Conservation (phyloP, 257 asterid genomes). For the Lithospermum erythrorhizon region DNA sequence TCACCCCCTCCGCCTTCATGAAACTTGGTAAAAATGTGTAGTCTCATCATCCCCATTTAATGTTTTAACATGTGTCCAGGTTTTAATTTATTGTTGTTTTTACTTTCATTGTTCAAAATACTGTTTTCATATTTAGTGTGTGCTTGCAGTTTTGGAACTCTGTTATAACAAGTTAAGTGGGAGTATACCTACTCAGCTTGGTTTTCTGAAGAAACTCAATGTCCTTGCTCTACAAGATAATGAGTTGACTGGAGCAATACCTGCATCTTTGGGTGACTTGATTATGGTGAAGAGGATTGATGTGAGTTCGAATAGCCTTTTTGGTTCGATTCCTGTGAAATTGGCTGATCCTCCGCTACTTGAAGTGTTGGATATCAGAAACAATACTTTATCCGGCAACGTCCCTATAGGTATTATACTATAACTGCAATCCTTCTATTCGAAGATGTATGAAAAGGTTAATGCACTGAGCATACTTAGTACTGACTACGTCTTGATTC, state of each 20-base stretch:
- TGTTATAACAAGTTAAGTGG: constrained; percentile 75
- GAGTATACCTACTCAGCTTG: constrained; percentile 65
- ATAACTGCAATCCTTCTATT: not conserved
- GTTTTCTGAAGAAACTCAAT: constrained; percentile 49
- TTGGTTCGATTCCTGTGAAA: constrained; percentile 69
- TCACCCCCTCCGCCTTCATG: no score
- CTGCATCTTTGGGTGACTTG: constrained; percentile 70
- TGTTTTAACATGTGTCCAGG: no score
- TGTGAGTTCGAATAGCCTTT: constrained; percentile 63
- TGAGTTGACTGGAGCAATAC: constrained; percentile 79
- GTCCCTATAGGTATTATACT: constrained; percentile 61
- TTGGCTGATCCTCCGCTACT: constrained; percentile 47
- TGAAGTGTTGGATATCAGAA: constrained; percentile 62
- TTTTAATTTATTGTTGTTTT: not conserved
- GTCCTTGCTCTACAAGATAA: constrained; percentile 88
- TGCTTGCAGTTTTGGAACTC: constrained; percentile 78
- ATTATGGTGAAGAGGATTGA: constrained; percentile 62
- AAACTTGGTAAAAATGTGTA: no score
- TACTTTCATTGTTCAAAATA: not conserved
- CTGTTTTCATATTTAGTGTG: not conserved
- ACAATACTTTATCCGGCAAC: constrained; percentile 81
- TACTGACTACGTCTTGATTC: constrained; percentile 5
- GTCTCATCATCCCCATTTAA: no score
- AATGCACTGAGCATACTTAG: not conserved
- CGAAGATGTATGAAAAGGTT: not conserved